Evolutionary conservation across 2,329 filamentous ascomycete species (phyloP), one percentile per base, ranked within the genome.

Genomic region (Chalaropsis thielavioides): DNA sequence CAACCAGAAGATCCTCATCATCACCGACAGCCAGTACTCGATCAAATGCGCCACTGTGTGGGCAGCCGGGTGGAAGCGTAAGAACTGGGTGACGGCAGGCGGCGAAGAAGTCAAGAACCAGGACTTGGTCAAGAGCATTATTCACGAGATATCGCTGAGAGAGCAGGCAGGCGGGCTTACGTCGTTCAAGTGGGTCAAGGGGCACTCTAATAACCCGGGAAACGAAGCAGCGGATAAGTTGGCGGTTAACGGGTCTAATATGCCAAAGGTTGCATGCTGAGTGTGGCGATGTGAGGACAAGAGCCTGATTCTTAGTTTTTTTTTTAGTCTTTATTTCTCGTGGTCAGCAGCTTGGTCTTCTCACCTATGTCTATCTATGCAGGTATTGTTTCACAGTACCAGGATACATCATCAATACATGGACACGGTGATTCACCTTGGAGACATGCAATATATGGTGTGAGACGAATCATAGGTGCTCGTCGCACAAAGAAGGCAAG

Each of bases 11-110:
- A 81, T 95, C 13, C 81, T 85, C 65, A 95, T 99, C 69, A 82
- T 86, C 72, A 91, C 86, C n/a, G 94, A 99, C 75, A 94, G 89
- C 74, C 85, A 86, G 71, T 97, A 97, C 76, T 82, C 89, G 1
- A 96, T 96, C 74, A 87, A 92, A 69, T 97, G 92, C 72, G 84
- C 91, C 31, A 95, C 87, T 0, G 81, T 85, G 56, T 99, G 94
- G 92, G 91, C 85, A 71, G 74, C 76, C 24, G 85, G 81, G 65
- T 97, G 94, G 94, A 79, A 83, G 68, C 80, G 75, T 65, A 83
- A 92, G 70, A 81, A 81, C 5, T 99, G 92, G 92, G 81, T 81
- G 72, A 96, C 85, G n/a, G 76, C 83, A 2, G 76, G 79, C 0
- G 83, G 84, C 10, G 87, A 86, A 67, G 75, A 82, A 0, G 92